A percentile compares a stretch with the other conserved stretches of the same genome.
Conservation (phyloP, 495 filamentous ascomycete species). For the Penicillium longicatenatum region DNA sequence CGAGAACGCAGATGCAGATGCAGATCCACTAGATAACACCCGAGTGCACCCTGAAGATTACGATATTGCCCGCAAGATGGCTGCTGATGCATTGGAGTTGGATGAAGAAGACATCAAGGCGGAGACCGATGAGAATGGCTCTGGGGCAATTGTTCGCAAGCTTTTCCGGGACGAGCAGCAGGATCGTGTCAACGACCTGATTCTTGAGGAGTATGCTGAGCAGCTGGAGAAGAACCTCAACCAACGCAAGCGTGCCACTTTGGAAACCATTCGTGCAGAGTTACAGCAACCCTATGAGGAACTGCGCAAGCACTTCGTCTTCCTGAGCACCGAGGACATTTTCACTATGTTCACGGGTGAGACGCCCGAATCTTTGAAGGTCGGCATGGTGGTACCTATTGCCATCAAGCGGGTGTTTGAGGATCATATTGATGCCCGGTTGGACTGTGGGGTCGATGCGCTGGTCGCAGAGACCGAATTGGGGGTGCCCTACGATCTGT, state of each 20-base stretch:
- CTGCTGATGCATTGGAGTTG: slow-evolving; percentile 90
- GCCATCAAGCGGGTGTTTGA: slow-evolving; percentile 84
- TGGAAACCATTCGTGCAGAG: slow-evolving; percentile 95
- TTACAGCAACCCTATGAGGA: slow-evolving; percentile 93
- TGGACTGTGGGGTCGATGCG: slow-evolving; percentile 93
- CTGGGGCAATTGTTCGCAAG: slow-evolving; percentile 86
- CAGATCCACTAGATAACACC: slow-evolving; percentile 94
- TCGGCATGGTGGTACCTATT: slow-evolving; percentile 90
- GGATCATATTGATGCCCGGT: slow-evolving; percentile 87
- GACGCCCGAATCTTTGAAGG: slow-evolving; percentile 75
- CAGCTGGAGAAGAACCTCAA: slow-evolving; percentile 91
- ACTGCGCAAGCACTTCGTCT: slow-evolving; percentile 75
- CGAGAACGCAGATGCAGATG: slow-evolving; percentile 70
- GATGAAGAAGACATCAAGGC: slow-evolving; percentile 98
- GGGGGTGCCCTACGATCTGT: slow-evolving; percentile 61
- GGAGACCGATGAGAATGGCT: slow-evolving; percentile 83
- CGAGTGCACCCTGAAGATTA: slow-evolving; percentile 98
- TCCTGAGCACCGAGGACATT: slow-evolving; percentile 74
- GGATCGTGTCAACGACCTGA: slow-evolving; percentile 93
- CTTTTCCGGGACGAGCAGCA: slow-evolving; percentile 88
- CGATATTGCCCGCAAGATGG: slow-evolving; percentile 95
- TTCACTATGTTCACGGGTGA: slow-evolving; percentile 98
- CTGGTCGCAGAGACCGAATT: slow-evolving; percentile 74
- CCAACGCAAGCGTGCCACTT: slow-evolving; percentile 91
- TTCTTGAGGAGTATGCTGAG: slow-evolving; percentile 95